These are phyloP conservation scores for Austroboletus eburneus DNA, from an alignment of 768 basidiomycete genomes.

Conservation along the genomic window DNA sequence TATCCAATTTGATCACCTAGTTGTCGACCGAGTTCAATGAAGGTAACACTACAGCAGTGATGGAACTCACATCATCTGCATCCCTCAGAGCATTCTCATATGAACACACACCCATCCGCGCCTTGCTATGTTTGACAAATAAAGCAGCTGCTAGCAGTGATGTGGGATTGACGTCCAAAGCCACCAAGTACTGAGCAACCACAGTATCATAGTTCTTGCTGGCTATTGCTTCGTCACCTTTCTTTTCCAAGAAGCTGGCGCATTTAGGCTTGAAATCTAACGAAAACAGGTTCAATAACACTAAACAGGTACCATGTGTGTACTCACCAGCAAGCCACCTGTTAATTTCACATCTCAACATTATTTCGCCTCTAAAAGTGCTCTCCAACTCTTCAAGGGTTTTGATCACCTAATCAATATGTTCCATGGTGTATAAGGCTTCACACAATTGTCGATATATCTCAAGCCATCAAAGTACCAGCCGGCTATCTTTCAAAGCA, in stretches of 20 bases:
- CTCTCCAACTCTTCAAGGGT: slow-evolving; percentile 2
- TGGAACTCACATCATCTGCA: slow-evolving; percentile 13
- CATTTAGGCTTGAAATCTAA: slow-evolving; percentile 12
- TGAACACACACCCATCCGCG: neutral
- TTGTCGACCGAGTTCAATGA: neutral
- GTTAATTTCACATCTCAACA: neutral
- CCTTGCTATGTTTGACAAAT: slow-evolving; percentile 15
- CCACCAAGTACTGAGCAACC: slow-evolving; percentile 10
- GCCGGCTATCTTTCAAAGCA: slow-evolving; percentile 8
- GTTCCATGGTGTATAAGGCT: neutral
- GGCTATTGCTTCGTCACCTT: slow-evolving; percentile 9
- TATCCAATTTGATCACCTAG: slow-evolving; percentile 9
- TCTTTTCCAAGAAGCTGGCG: neutral
- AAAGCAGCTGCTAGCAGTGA: neutral
- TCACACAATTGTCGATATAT: slow-evolving; percentile 10
- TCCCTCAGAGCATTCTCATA: slow-evolving; percentile 15
- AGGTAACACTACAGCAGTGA: neutral
- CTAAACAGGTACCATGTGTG: neutral
- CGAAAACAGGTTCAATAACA: neutral
- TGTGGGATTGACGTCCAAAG: neutral
- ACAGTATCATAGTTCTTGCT: slow-evolving; percentile 3
- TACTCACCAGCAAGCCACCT: too few species aligned
- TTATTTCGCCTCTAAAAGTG: slow-evolving; percentile 8
- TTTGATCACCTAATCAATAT: neutral
- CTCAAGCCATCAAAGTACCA: slow-evolving; percentile 15